Conservation (phyloP, 2,329 filamentous ascomycete genomes). For the Penicillium hordei region DNA sequence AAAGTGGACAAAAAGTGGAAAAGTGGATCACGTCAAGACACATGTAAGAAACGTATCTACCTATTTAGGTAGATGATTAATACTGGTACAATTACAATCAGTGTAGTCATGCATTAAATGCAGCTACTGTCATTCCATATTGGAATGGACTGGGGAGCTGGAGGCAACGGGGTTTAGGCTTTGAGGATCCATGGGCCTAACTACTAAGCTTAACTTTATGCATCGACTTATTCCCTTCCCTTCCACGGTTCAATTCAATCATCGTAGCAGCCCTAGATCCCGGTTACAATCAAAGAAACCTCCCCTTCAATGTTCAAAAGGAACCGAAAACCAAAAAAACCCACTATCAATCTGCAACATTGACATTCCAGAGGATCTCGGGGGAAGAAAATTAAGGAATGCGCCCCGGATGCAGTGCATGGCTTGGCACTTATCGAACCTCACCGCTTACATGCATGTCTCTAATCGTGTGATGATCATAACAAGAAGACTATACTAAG, state of each 20-base stretch:
- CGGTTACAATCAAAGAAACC: neutral
- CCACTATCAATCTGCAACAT: constrained; percentile 2
- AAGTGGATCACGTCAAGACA: constrained; percentile 12
- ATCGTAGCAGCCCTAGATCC: neutral
- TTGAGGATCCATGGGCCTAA: neutral
- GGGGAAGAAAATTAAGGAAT: constrained; percentile 2
- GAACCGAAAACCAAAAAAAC: neutral
- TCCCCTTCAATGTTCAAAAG: neutral
- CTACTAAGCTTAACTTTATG: neutral
- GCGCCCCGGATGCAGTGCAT: constrained; percentile 7
- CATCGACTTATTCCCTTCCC: neutral
- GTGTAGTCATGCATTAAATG: neutral
- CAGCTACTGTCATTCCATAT: constrained; percentile 4
- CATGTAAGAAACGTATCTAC: neutral
- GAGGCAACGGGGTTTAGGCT: neutral
- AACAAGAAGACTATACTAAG: neutral
- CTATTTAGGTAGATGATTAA: neutral
- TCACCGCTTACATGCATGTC: constrained; percentile 5
- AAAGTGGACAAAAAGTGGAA: constrained; percentile 11
- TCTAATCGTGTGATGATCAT: neutral
- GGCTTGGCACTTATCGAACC: constrained; percentile 8
- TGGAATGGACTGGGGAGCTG: neutral
- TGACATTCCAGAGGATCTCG: constrained; percentile 10
- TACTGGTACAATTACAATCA: neutral
- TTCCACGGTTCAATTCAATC: neutral